Conservation (phyloP, 2,329 filamentous ascomycete genomes). For the Zymoseptoria brevis region DNA sequence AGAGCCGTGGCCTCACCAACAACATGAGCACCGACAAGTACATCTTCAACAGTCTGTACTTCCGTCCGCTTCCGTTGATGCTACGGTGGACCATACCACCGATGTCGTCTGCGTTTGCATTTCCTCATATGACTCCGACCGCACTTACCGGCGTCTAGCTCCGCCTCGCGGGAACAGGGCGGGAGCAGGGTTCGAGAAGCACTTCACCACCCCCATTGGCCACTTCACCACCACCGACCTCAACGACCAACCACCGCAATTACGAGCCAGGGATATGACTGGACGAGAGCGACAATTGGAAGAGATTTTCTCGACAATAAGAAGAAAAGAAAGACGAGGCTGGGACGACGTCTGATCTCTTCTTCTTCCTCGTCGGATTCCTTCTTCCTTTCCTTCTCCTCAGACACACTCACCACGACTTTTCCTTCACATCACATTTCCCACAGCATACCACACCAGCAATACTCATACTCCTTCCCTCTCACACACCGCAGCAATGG, state of each 20-base stretch:
- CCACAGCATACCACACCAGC: neutral
- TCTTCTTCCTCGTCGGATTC: neutral
- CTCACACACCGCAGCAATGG: slow-evolving; percentile 3
- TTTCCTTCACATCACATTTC: neutral
- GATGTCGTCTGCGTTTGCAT: neutral
- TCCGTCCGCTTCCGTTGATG: neutral
- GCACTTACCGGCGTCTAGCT: neutral
- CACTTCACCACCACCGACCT: neutral
- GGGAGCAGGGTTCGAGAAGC: neutral
- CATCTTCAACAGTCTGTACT: neutral
- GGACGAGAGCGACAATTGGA: no score
- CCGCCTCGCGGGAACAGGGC: neutral
- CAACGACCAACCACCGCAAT: neutral
- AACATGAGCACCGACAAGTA: neutral
- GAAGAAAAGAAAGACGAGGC: neutral
- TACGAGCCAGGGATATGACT: neutral
- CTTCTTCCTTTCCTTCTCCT: neutral
- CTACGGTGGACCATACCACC: neutral
- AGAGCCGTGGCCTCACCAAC: neutral
- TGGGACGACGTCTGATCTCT: neutral
- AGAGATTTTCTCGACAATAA: neutral
- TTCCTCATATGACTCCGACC: neutral
- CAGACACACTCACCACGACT: neutral
- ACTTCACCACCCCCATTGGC: neutral
- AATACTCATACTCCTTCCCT: no score